A percentile compares a stretch with the other conserved stretches of the same genome.
These are phyloP conservation scores for Hypoxylon subgilvum DNA, from an alignment of 495 filamentous ascomycete genomes.

Conservation along the genomic window DNA sequence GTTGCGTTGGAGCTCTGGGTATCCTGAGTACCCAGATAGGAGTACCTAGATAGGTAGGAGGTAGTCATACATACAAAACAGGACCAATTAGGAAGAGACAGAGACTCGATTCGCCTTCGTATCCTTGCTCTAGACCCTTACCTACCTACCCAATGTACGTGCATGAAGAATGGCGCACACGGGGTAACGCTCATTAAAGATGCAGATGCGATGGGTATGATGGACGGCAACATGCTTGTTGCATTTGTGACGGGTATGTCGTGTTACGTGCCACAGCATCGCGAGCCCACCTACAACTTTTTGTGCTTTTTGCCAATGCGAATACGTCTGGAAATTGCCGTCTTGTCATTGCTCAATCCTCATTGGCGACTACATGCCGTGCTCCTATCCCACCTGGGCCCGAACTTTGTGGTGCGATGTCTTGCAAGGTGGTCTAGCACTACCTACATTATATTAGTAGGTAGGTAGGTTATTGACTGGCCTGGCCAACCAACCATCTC, in stretches of 20 bases:
- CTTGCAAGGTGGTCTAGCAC: neutral
- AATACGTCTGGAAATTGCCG: neutral
- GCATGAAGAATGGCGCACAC: neutral
- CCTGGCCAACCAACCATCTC: no score
- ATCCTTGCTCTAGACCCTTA: neutral
- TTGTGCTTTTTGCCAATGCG: neutral
- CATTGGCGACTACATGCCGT: neutral
- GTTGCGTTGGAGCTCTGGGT: conserved; percentile 3
- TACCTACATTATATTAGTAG: neutral
- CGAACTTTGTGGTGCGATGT: no score
- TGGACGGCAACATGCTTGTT: conserved; percentile 20
- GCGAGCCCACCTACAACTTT: conserved; percentile 2
- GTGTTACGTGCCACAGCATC: conserved; percentile 28
- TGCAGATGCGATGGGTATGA: conserved; percentile 12
- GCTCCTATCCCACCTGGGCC: neutral
- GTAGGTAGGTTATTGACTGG: no score
- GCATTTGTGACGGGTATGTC: conserved; percentile 23
- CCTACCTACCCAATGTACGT: no score
- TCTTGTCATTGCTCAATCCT: neutral
- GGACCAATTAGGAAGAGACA: conserved; percentile 15
- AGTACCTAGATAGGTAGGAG: no score
- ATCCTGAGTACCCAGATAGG: no score
- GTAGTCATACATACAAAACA: no score
- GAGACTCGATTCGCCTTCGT: conserved; percentile 8
- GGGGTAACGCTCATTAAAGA: neutral